These are phyloP conservation scores for Dalbergia cultrata DNA, from an alignment of 306 rosid genomes.

Conservation along the genomic window DNA sequence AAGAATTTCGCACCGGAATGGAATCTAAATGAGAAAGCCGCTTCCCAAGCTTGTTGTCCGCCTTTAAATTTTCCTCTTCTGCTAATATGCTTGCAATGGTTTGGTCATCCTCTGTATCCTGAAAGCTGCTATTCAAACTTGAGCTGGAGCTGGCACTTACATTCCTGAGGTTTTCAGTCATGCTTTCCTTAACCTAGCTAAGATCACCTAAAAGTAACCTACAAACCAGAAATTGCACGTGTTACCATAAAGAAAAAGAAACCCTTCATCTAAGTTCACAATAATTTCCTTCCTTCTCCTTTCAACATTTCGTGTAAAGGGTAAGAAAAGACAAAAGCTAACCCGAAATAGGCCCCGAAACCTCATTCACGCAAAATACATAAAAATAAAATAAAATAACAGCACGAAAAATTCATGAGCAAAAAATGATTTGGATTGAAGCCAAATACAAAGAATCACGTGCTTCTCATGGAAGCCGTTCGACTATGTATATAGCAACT, in stretches of 20 bases:
- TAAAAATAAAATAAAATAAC: background rate
- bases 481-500: background rate
- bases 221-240: background rate
- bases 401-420: background rate
- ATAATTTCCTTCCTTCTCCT: too few relatives aligned
- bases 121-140: slow-evolving; percentile 78
- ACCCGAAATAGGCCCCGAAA: background rate
- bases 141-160: slow-evolving; percentile 95
- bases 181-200: slow-evolving; percentile 43
- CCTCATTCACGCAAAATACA: background rate
- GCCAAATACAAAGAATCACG: background rate
- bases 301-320: too few relatives aligned
- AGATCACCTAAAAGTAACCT: slow-evolving; percentile 36
- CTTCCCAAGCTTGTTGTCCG: slow-evolving; percentile 71
- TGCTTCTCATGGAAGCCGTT: background rate
- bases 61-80: slow-evolving; percentile 60
- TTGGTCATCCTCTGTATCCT: slow-evolving; percentile 91
- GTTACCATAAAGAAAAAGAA: too few relatives aligned
- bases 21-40: slow-evolving; percentile 95
- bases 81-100: slow-evolving; percentile 85
- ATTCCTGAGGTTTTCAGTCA: slow-evolving; percentile 72
- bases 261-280: too few relatives aligned
- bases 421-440: background rate
- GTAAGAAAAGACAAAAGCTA: background rate
- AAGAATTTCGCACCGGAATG: slow-evolving; percentile 69